Base-by-base conservation (phyloP, 345 rosid genomes). In the Kernera saxatilis region DNA sequence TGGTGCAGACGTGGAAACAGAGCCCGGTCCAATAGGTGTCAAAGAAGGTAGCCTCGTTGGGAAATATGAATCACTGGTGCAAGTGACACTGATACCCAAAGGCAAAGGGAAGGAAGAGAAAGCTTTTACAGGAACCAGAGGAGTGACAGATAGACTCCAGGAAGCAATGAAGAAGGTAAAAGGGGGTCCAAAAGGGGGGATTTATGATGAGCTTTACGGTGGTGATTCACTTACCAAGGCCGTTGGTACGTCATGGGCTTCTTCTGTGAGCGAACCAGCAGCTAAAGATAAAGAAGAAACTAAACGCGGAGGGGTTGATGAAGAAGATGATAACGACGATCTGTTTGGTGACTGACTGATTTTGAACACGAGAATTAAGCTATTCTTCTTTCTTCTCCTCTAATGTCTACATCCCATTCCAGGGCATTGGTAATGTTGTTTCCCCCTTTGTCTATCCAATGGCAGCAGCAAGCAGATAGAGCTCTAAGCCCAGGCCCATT, bases 11-110 rank as follows among this genome's bases (percentile, higher is more conserved):
- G 96, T 89, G 55, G 97, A 84, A 67, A 94, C 98, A n/a, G 98
- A 86, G 83, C 91, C 99, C 32, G 98, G 97, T 79, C 96, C 92
- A 0, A 15, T 84, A 22, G 97, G 92, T 35, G 88, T 93, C 56
- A 89, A 81, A 73, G 98, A 93, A 81, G 98, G 98, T 76, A 91
- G 97, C 68, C 89, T 93, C 10, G 92, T 91, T 56, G 97, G 98
- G 55, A 91, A 91, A 78, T 91, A 93, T 35, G 96, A 87, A 73
- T 91, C 96, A 30, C 88, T 91, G 53, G 90, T 91, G 56, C 94
- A 85, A 61, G 82, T 82, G 37, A 76, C 71, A n/a, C 5, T 89
- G 59, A 88, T 91, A 72, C 96, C 96, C 27, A 94, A 85, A 80
- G 91, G 96, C 46, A 84, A 75, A 14, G 84, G 78, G 60, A 92